A percentile compares a stretch with the other conserved stretches of the same genome.
These are phyloP conservation scores for Pseudocercospora fijiensis DNA, from an alignment of 2,329 filamentous ascomycete genomes.

Conservation along the genomic window DNA sequence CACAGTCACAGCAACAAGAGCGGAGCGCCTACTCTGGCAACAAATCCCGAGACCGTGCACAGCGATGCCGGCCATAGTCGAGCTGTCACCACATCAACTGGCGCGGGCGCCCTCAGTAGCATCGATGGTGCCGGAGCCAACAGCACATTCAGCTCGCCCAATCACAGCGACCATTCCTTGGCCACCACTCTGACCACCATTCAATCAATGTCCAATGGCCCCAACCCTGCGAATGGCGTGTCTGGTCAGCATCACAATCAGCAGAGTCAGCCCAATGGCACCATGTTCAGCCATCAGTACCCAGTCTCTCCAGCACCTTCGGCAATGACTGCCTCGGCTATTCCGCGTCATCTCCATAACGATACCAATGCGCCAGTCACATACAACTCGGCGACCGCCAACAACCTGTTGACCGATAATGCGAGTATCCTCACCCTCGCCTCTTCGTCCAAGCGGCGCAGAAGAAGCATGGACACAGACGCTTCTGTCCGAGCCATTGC, in stretches of 20 bases:
- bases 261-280: constrained; percentile 34
- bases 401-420: constrained; percentile 79
- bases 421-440: constrained; percentile 82
- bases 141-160: constrained; percentile 78
- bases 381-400: constrained; percentile 75
- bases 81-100: constrained; percentile 72
- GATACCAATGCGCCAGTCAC: constrained; percentile 46
- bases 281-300: constrained; percentile 61
- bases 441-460: constrained; percentile 75
- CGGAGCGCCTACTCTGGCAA: constrained; percentile 76
- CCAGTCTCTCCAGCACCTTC: constrained; percentile 47
- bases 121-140: constrained; percentile 60
- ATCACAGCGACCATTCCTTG: constrained; percentile 75
- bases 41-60: constrained; percentile 71
- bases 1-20: constrained; percentile 68
- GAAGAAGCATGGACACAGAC: constrained; percentile 80
- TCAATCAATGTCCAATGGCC: constrained; percentile 63
- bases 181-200: constrained; percentile 85
- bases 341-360: constrained; percentile 65
- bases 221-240: constrained; percentile 29
- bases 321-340: constrained; percentile 66
- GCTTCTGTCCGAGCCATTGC: constrained; percentile 82
- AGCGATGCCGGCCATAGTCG: constrained; percentile 78
- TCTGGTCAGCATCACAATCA: constrained; percentile 38
- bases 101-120: constrained; percentile 63